Conservation (phyloP, 139 green algal species). For the Coelastrella sp. region DNA sequence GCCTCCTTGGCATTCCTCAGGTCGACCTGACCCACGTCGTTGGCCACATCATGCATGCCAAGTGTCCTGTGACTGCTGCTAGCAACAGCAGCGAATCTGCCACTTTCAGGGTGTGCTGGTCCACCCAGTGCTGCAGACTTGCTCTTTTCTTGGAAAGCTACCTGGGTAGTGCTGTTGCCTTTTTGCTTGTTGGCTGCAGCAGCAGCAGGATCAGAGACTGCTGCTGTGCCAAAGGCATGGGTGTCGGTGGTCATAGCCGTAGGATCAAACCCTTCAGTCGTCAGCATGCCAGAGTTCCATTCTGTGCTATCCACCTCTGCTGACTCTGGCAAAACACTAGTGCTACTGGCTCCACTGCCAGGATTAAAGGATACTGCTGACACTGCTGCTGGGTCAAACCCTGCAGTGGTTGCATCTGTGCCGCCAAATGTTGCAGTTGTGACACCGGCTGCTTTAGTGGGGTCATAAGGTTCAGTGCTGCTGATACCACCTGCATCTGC, state of each 20-base stretch:
- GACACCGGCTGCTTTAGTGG: not conserved
- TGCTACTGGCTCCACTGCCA: conserved; percentile 1
- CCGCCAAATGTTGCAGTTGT: not conserved
- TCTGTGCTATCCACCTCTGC: not conserved
- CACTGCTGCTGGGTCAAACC: conserved; percentile 8
- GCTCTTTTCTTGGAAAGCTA: conserved; percentile 1
- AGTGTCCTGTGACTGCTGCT: not conserved
- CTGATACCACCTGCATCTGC: not conserved
- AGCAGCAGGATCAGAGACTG: not conserved
- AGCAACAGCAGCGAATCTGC: not conserved
- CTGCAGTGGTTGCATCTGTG: not conserved
- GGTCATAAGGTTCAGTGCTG: conserved; percentile 17
- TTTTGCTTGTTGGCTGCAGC: not conserved
- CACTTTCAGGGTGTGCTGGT: not conserved
- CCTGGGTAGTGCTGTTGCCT: not conserved
- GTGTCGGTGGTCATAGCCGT: not conserved
- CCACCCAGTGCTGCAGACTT: not conserved
- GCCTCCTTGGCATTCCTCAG: conserved; percentile 3
- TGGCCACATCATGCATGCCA: not conserved
- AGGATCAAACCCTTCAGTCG: conserved; percentile 27
- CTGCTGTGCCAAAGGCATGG: conserved; percentile 11
- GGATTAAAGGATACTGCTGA: conserved; percentile 6
- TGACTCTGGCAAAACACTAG: not conserved
- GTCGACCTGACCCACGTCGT: not conserved
- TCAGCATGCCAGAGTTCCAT: not conserved